Evolutionary conservation across 164 flowering plant species (phyloP), one percentile per base, ranked within the genome.

Genomic region (Liquidambar formosana): DNA sequence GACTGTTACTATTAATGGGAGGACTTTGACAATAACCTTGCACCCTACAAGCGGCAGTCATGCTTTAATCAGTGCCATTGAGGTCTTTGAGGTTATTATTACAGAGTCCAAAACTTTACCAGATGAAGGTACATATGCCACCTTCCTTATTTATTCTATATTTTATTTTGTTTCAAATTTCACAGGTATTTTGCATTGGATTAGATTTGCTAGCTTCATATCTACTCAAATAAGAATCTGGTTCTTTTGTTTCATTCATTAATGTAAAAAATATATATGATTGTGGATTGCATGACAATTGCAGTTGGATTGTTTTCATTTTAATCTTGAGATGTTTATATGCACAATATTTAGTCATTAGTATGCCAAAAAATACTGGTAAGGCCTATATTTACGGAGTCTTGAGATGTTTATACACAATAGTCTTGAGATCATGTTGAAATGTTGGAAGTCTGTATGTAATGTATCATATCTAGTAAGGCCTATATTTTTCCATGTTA

Each of bases 31-130:
- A 14, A 84, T 93, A 57, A 79, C 82, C 6, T 13, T 96, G 67
- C 87, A 78, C 38, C 97, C 98, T 18, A 84, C 79, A 28, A 82
- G 79, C 68, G 97, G 95, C 10, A 74, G 69, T 68, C 80, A 74
- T 74, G 93, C 90, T 3, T 78, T 90, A 45, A 80, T 96, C 71
- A 88, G 70, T 86, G 98, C 96, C 52, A 88, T 96, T 72, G 99
- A 96, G 79, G 82, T 96, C 71, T 90, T 96, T 73, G 94, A 93
- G 74, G 72, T 96, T 66, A 78, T 96, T 57, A 58, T 70, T 2
- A 80, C 89, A 3, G 98, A 93, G 80, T 81, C 83, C 21, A 86
- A 84, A 71, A 96, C 97, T 65, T 73, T 79, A 47, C 46, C 59
- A 10, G 86, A 74, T 63, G 98, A 96, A 92, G 97, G 99, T 92